Conservation (phyloP, 2,329 filamentous ascomycete species). For the Teratosphaeria pseudoeucalypti region DNA sequence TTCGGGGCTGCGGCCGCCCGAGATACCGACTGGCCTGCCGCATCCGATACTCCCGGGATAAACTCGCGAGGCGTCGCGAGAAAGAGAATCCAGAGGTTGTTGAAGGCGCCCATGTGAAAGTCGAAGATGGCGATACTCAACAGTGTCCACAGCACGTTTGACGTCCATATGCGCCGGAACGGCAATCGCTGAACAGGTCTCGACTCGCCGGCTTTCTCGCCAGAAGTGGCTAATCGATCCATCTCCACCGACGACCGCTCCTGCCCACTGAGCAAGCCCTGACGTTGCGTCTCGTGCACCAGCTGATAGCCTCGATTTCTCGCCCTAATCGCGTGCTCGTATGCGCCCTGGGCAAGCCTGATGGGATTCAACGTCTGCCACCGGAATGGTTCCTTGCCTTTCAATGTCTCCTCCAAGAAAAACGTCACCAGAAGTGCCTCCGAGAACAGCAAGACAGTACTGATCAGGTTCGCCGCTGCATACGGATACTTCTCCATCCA, state of each 20-base stretch:
- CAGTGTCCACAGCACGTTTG: constrained; percentile 47
- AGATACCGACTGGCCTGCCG: background rate
- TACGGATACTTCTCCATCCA: constrained; percentile 56
- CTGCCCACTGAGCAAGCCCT: constrained; percentile 22
- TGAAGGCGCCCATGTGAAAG: constrained; percentile 66
- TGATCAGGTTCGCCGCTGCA: constrained; percentile 53
- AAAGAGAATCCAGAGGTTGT: constrained; percentile 66
- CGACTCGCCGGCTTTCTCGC: constrained; percentile 18
- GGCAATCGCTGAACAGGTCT: constrained; percentile 33
- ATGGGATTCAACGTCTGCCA: constrained; percentile 18
- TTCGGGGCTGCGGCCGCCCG: constrained; percentile 21
- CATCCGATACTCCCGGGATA: constrained; percentile 27
- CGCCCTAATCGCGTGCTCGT: constrained; percentile 10
- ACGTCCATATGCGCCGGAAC: constrained; percentile 43
- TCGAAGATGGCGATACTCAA: constrained; percentile 58
- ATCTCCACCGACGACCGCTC: constrained; percentile 22
- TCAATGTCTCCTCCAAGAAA: constrained; percentile 47
- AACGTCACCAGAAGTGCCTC: constrained; percentile 47
- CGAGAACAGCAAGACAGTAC: constrained; percentile 44
- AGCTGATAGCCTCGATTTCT: constrained; percentile 20
- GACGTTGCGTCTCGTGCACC: constrained; percentile 17
- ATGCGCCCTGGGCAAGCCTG: constrained; percentile 9
- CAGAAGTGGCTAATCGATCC: constrained; percentile 25
- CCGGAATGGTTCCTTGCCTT: constrained; percentile 18
- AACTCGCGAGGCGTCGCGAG: constrained; percentile 55